These are phyloP conservation scores for Botrytis galanthina DNA, from an alignment of 2,329 filamentous ascomycete species.

Conservation along the genomic window DNA sequence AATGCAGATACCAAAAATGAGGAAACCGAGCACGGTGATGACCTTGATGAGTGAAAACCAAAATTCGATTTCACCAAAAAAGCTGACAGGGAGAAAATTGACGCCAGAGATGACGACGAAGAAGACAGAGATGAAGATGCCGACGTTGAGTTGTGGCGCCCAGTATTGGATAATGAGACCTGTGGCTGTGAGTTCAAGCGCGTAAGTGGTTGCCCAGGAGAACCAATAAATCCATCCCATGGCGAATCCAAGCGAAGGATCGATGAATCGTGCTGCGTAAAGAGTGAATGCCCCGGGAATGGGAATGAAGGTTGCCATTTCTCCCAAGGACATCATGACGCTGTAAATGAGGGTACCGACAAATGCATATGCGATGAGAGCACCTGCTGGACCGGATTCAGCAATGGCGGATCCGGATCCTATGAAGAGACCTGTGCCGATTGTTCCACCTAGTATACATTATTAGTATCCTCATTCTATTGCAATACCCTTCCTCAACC, in stretches of 20 bases:
- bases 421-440: conserved; percentile 72
- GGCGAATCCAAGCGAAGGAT: conserved; percentile 69
- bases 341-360: conserved; percentile 72
- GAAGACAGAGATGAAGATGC: conserved; percentile 71
- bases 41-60: conserved; percentile 78
- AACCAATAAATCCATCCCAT: conserved; percentile 88
- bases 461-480: not conserved
- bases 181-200: conserved; percentile 69
- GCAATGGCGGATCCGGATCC: conserved; percentile 62
- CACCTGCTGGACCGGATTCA: conserved; percentile 62
- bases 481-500: conserved; percentile 8
- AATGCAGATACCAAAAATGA: conserved; percentile 74
- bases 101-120: conserved; percentile 66
- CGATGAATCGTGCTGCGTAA: conserved; percentile 73
- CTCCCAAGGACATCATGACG: conserved; percentile 67
- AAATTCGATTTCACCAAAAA: conserved; percentile 77
- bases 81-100: conserved; percentile 70
- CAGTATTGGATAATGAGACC: conserved; percentile 77
- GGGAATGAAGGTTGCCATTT: conserved; percentile 78
- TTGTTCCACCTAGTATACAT: conserved; percentile 51
- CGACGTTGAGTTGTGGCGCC: conserved; percentile 60
- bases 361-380: conserved; percentile 66
- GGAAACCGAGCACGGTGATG: conserved; percentile 69
- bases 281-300: conserved; percentile 73
- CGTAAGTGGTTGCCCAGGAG: conserved; percentile 70